Evolutionary conservation across 1,284 basidiomycete species (phyloP).

Genomic region (Trametes hirsuta): DNA sequence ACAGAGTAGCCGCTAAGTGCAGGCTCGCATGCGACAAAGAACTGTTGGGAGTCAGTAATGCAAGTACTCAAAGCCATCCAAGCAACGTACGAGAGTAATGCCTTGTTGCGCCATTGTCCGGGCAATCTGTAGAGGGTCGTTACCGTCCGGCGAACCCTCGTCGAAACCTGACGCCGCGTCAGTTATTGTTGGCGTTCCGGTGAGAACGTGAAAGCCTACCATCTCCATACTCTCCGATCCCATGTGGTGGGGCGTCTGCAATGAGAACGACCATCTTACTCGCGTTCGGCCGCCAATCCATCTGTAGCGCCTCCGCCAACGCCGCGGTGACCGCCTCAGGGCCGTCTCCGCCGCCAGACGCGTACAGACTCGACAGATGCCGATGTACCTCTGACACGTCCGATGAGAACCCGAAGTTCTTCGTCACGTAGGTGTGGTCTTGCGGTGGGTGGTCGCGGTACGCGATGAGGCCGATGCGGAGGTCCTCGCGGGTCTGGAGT

Average conservation of each 20-base stretch:
- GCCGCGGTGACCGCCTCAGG: conserved; percentile 98
- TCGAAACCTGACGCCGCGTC: conserved; percentile 69
- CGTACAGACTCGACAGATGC: conserved; percentile 85
- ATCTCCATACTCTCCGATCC: conserved; percentile 91
- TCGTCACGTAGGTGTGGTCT: conserved; percentile 91
- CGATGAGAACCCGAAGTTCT: conserved; percentile 94
- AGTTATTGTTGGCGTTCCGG: conserved; percentile 20
- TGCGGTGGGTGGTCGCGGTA: conserved; percentile 96
- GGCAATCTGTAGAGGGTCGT: conserved; percentile 89
- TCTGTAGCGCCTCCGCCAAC: conserved; percentile 81
- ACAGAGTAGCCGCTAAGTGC: conserved; percentile 93
- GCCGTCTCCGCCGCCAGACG: conserved; percentile 96
- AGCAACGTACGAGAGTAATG: conserved; percentile 77
- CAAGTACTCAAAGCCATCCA: neutral
- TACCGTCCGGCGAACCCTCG: conserved; percentile 89
- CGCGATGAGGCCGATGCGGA: conserved; percentile 89
- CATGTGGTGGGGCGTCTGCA: conserved; percentile 98
- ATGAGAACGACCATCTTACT: conserved; percentile 96
- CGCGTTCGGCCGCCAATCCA: conserved; percentile 90
- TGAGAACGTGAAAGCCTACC: conserved; percentile 47
- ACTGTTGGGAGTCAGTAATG: conserved; percentile 50
- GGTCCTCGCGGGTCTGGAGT: conserved; percentile 83
- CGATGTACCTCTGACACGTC: conserved; percentile 88
- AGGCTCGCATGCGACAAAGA: conserved; percentile 98
- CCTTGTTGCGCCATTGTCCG: conserved; percentile 89